Base-by-base conservation (phyloP, 345 rosid genomes). In the Salix brachista region DNA sequence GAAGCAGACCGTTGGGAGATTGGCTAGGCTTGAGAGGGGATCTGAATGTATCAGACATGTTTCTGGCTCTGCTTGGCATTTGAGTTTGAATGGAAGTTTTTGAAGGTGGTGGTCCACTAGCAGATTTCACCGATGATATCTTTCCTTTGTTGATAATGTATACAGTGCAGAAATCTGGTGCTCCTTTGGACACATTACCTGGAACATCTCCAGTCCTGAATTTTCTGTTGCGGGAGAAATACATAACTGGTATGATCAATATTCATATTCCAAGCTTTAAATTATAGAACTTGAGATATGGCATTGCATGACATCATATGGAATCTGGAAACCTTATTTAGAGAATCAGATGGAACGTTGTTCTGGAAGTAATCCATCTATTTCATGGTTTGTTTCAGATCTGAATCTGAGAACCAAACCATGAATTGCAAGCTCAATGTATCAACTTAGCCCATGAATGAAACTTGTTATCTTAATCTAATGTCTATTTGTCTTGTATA, bases 71-170 rank as follows among this genome's bases (percentile, higher is more conserved):
- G 72, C 34, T 56, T 34, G 67, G 80, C 62, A 25, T 44, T 39
- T 48, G 82, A 67, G 34, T 71, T 44, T 44, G 82, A 41, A 73
- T 21, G 66, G 65, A 14, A 67, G 62, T 36, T 78, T 65, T 79
- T 7, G 65, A 13, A 2, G 93, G 91, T n/a, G 82, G 76, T 18
- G 81, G 61, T 66, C 74, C 41, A 13, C 90, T 73, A 52, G 97
- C 94, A 3, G 93, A 54, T 80, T 79, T 84, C 19, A 90, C 84
- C 2, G 93, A 84, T 2, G 93, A 83, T 41, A 93, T 79, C 80
- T 86, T 91, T 64, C 91, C 92, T 88, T 88, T 93, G 39, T 82
- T 67, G 48, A 95, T 96, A 69, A 83, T 75, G 79, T 96, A 96
- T 0, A 93, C 89, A 0, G 91, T 85, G 74, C 99, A 96, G 79